phyloP scores from a whole-genome alignment of 345 rosid species.

The Gossypium thurberi region DNA sequence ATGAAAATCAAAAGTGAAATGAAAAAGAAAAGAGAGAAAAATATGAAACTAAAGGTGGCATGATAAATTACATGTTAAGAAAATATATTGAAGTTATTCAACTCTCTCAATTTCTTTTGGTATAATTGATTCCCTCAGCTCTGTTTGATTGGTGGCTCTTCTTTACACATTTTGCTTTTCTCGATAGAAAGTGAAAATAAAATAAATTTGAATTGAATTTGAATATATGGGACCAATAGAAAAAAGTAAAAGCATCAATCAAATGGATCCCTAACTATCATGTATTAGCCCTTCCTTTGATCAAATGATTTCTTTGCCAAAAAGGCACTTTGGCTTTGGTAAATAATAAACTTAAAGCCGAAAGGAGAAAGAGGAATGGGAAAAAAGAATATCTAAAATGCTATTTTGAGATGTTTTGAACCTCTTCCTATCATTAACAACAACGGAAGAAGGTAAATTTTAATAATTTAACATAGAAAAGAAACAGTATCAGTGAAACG shows the following conservation, averaged over 20 bases:
- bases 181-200: not conserved
- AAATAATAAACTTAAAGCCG: not conserved
- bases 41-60: not conserved
- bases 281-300: not conserved
- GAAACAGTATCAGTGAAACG: not conserved
- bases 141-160: not conserved
- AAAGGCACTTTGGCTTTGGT: not conserved
- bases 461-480: not conserved
- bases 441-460: not conserved
- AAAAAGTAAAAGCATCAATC: not conserved
- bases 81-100: not conserved
- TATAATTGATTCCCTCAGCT: not conserved
- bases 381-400: not conserved
- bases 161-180: not conserved
- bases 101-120: not conserved
- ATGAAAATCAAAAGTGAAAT: constrained; percentile 3
- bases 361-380: not conserved
- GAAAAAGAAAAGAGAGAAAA: not conserved
- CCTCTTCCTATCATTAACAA: not conserved
- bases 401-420: not conserved
- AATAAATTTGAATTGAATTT: not conserved
- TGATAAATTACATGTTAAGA: not conserved
- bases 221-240: not conserved
- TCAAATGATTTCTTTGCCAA: not conserved
- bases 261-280: not conserved